A percentile compares a stretch with the other conserved stretches of the same genome.
These are phyloP conservation scores for Coemansia sp. DNA, from an alignment of 192 early-diverging fungal species.

Conservation along the genomic window DNA sequence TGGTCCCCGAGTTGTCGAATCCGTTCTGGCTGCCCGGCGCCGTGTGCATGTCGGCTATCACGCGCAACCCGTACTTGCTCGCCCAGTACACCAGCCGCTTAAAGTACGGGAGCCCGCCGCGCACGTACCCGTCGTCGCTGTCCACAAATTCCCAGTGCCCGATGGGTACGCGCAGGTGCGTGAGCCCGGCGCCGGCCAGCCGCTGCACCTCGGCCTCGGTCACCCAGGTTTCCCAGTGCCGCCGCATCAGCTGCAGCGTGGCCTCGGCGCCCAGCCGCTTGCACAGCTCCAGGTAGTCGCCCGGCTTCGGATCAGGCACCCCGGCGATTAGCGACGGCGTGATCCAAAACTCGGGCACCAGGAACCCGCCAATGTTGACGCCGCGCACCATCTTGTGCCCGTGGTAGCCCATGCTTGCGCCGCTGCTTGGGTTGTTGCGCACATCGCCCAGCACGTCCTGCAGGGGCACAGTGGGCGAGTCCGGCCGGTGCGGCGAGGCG, in stretches of 20 bases:
- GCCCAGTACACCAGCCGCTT: slow-evolving; percentile 54
- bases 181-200: slow-evolving; percentile 48
- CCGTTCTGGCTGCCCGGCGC: slow-evolving; percentile 61
- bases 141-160: slow-evolving; percentile 61
- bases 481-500: not conserved
- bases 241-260: slow-evolving; percentile 25
- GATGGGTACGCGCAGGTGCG: slow-evolving; percentile 57
- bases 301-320: slow-evolving; percentile 49
- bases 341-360: slow-evolving; percentile 62
- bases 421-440: slow-evolving; percentile 28
- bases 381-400: slow-evolving; percentile 51
- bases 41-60: slow-evolving; percentile 58
- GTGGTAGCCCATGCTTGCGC: slow-evolving; percentile 36
- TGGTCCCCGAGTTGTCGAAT: slow-evolving; percentile 55
- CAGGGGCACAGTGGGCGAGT: not conserved
- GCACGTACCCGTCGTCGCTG: slow-evolving; percentile 50
- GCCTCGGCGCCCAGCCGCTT: slow-evolving; percentile 45
- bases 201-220: slow-evolving; percentile 52
- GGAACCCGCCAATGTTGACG: slow-evolving; percentile 57
- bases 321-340: slow-evolving; percentile 42
- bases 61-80: slow-evolving; percentile 50
- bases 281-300: slow-evolving; percentile 49
- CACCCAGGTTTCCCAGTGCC: slow-evolving; percentile 59
- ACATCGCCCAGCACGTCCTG: slow-evolving; percentile 23
- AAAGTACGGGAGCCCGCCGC: slow-evolving; percentile 45